These are phyloP conservation scores for Amorphotheca resinae DNA, from an alignment of 495 filamentous ascomycete species.

Conservation along the genomic window DNA sequence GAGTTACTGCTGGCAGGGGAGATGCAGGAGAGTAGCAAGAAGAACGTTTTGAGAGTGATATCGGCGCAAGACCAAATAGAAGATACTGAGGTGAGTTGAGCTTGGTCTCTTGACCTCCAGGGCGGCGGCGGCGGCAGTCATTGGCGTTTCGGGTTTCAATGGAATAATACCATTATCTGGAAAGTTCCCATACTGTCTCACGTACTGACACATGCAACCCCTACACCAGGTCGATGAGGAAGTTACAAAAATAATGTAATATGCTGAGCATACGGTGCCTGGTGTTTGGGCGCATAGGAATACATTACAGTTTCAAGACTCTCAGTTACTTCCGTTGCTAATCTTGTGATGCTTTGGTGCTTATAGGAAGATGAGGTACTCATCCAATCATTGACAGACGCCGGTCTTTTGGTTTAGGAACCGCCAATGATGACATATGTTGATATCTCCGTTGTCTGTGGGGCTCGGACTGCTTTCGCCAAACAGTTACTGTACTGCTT, in stretches of 20 bases:
- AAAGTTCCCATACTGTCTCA: conserved; percentile 13
- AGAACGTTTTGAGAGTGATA: conserved; percentile 92
- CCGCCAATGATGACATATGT: neutral
- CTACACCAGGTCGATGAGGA: conserved; percentile 81
- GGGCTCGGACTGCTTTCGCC: neutral
- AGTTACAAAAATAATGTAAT: conserved; percentile 90
- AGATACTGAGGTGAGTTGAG: conserved; percentile 84
- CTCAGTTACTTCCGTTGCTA: conserved; percentile 10
- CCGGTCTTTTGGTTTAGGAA: conserved; percentile 1
- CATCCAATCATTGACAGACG: conserved; percentile 1
- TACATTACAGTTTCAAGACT: conserved; percentile 8
- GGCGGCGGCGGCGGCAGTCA: neutral
- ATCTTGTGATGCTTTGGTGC: conserved; percentile 4
- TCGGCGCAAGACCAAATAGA: conserved; percentile 88
- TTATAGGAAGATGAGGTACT: conserved; percentile 10
- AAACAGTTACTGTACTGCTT: too few species aligned
- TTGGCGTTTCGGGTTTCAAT: neutral
- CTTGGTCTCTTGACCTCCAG: neutral
- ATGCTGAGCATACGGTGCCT: conserved; percentile 4
- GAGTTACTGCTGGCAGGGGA: conserved; percentile 92
- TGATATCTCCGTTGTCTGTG: neutral
- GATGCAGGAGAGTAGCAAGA: conserved; percentile 98
- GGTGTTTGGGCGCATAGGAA: conserved; percentile 14
- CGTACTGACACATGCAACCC: conserved; percentile 43
- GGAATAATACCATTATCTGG: conserved; percentile 1